Evolutionary conservation across 164 flowering plant species (phyloP).

Genomic region (Vitis cinerea): DNA sequence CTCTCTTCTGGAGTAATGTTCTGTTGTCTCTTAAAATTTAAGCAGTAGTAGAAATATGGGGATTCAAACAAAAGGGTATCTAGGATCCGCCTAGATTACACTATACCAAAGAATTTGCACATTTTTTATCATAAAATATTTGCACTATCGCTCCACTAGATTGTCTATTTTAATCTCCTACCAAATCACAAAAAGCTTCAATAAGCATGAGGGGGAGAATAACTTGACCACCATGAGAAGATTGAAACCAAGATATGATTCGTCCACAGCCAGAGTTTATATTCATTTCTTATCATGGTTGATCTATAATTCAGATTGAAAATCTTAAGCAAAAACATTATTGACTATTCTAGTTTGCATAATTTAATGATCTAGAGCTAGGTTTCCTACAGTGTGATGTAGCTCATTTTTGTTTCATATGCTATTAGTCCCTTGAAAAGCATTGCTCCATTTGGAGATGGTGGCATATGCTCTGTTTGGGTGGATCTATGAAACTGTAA

Average conservation of each 20-base stretch:
- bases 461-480: neutral
- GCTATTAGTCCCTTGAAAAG: neutral
- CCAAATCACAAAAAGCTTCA: neutral
- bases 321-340: neutral
- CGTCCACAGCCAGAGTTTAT: constrained; percentile 2
- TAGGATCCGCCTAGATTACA: no score
- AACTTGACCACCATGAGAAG: neutral
- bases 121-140: no score
- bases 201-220: neutral
- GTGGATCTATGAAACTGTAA: neutral
- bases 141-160: neutral
- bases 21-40: neutral
- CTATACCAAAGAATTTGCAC: no score
- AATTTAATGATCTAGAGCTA: neutral
- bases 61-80: no score
- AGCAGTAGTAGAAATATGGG: no score
- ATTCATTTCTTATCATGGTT: neutral
- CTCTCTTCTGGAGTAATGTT: neutral
- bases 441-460: neutral
- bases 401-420: neutral
- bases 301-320: neutral
- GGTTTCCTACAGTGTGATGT: neutral
- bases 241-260: constrained; percentile 1
- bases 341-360: neutral
- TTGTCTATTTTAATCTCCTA: neutral